Conservation (phyloP, 352 stramenopile species). For the Saprolegnia parasitica region DNA sequence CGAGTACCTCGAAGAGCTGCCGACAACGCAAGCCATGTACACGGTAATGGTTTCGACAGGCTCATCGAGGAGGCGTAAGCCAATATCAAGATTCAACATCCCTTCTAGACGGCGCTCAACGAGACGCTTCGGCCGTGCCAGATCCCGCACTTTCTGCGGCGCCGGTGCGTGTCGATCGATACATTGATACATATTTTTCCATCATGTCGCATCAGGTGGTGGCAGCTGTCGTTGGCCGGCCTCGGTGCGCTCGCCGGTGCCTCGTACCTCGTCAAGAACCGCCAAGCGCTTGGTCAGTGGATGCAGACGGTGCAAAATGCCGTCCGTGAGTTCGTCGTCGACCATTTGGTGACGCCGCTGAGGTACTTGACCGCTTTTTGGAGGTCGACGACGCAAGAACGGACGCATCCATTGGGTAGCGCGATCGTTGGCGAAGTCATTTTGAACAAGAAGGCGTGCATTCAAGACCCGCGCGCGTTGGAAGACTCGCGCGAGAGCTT, state of each 20-base stretch:
- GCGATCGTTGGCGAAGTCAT: conserved; percentile 74
- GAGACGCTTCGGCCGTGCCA: background rate
- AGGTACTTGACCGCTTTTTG: background rate
- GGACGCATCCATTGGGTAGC: conserved; percentile 31
- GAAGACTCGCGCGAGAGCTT: conserved; percentile 77
- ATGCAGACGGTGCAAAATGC: conserved; percentile 12
- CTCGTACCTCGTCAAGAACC: conserved; percentile 19
- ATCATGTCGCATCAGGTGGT: conserved; percentile 4
- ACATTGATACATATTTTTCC: background rate
- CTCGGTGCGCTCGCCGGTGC: background rate
- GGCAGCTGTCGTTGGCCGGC: conserved; percentile 15
- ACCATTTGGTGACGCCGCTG: conserved; percentile 19
- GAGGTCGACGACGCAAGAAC: no score
- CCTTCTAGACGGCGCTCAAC: conserved; percentile 5
- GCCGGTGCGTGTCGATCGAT: background rate
- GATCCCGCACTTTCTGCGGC: conserved; percentile 17
- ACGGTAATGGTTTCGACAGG: no score
- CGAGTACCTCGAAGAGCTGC: conserved; percentile 8
- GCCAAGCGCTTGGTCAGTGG: background rate
- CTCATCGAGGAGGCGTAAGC: no score
- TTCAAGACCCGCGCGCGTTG: conserved; percentile 70
- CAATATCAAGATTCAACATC: no score
- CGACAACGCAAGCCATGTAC: background rate
- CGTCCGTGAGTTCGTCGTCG: conserved; percentile 14
- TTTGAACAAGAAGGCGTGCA: conserved; percentile 80